These are phyloP conservation scores for Aspergillus cavernicola DNA, from an alignment of 495 filamentous ascomycete genomes.

Conservation along the genomic window DNA sequence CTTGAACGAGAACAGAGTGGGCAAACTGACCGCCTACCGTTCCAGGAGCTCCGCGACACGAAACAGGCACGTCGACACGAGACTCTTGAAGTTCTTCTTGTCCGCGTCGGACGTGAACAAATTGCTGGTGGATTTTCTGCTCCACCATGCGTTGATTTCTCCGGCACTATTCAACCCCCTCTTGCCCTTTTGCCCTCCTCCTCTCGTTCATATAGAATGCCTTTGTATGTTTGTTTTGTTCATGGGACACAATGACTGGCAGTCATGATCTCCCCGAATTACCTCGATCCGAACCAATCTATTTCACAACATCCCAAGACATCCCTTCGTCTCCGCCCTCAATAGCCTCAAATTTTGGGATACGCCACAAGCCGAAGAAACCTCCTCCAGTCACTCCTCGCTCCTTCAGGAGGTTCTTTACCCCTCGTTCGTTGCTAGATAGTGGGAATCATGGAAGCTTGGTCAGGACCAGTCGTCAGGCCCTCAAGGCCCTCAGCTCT, in stretches of 20 bases:
- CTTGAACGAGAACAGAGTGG: not conserved
- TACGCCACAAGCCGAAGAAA: slow-evolving; percentile 42
- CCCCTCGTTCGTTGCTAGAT: slow-evolving; percentile 54
- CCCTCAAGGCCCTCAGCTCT: slow-evolving; percentile 67
- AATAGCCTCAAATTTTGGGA: slow-evolving; percentile 40
- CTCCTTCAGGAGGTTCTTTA: slow-evolving; percentile 81
- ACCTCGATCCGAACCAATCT: slow-evolving; percentile 42
- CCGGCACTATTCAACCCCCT: not conserved
- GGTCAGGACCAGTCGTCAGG: slow-evolving; percentile 55
- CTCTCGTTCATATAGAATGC: slow-evolving; percentile 22
- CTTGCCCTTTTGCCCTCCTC: not conserved
- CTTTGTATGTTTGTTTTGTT: slow-evolving; percentile 18
- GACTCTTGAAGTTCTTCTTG: slow-evolving; percentile 8
- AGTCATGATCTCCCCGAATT: slow-evolving; percentile 36
- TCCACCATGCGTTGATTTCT: slow-evolving; percentile 16
- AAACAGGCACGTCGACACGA: slow-evolving; percentile 28
- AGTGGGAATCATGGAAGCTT: slow-evolving; percentile 36
- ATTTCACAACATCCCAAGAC: slow-evolving; percentile 33
- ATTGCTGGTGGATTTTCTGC: slow-evolving; percentile 13
- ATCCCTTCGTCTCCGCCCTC: slow-evolving; percentile 47
- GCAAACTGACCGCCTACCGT: slow-evolving; percentile 19
- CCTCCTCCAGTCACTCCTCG: slow-evolving; percentile 63
- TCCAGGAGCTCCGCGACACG: slow-evolving; percentile 21
- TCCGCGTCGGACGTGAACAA: slow-evolving; percentile 18
- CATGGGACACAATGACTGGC: slow-evolving; percentile 34